Conservation (phyloP, 1,284 basidiomycete species). For the Pyrrhoderma lamaoense region DNA sequence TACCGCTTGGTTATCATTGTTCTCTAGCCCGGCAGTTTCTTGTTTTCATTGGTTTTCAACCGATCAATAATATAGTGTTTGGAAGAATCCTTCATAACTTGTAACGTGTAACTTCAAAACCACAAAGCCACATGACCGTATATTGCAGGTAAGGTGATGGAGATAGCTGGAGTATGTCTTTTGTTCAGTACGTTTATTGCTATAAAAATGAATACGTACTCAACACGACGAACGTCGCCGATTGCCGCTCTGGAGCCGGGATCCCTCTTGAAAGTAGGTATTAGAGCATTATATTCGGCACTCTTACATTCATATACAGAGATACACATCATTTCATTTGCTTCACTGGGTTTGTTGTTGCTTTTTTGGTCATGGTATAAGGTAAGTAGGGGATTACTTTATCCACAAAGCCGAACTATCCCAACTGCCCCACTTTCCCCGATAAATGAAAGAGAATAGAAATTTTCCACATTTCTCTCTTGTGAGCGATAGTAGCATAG, state of each 20-base stretch:
- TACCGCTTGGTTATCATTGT: too few relatives aligned
- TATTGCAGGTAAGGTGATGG: too few relatives aligned
- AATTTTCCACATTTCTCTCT: constrained; percentile 50
- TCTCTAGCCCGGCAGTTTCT: too few relatives aligned
- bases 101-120: too few relatives aligned
- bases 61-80: too few relatives aligned
- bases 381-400: constrained; percentile 29
- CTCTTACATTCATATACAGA: constrained; percentile 44
- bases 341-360: too few relatives aligned
- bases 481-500: constrained; percentile 50
- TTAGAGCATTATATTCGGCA: constrained; percentile 39
- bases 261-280: constrained; percentile 35
- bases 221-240: constrained; percentile 42
- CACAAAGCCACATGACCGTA: background rate
- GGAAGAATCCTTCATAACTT: too few relatives aligned
- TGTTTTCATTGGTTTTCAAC: too few relatives aligned
- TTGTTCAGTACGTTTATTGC: constrained; percentile 16
- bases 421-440: constrained; percentile 35
- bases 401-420: constrained; percentile 49
- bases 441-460: constrained; percentile 53
- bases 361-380: too few relatives aligned
- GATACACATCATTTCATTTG: too few relatives aligned
- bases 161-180: too few relatives aligned
- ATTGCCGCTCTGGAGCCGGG: constrained; percentile 47
- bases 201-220: constrained; percentile 30